Percentiles rank a stretch among this genome's conserved stretches.
phyloP scores from a whole-genome alignment of 306 rosid genomes.

The Acacia confusa region DNA sequence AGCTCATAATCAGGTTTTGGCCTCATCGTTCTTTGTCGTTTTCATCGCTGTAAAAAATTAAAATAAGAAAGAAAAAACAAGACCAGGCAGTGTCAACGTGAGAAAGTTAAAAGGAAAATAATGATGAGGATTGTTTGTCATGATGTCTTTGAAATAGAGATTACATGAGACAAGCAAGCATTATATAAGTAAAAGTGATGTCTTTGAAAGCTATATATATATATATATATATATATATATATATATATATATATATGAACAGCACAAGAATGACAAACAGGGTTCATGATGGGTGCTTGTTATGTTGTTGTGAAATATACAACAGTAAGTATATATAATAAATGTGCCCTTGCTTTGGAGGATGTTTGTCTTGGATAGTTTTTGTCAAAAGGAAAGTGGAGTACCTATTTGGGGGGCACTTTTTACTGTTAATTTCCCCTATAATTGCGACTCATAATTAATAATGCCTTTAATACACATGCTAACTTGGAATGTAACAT shows the following conservation, averaged over 20 bases:
- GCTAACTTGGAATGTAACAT: background rate
- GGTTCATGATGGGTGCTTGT: background rate
- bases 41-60: background rate
- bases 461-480: background rate
- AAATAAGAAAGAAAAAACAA: background rate
- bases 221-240: too few relatives aligned
- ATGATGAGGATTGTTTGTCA: slow-evolving; percentile 33
- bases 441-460: slow-evolving; percentile 1
- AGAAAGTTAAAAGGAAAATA: background rate
- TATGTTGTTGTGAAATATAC: background rate
- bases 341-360: background rate
- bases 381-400: background rate
- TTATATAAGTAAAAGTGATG: background rate
- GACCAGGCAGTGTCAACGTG: slow-evolving; percentile 19
- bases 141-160: slow-evolving; percentile 31
- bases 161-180: slow-evolving; percentile 26
- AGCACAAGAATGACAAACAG: background rate
- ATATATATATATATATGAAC: too few relatives aligned
- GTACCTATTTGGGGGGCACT: background rate
- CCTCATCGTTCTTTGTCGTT: slow-evolving; percentile 27
- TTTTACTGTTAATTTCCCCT: background rate
- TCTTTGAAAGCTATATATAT: background rate
- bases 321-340: background rate
- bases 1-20: background rate
- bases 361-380: background rate